Base-by-base conservation (phyloP, 306 rosid genomes). In the Abrus pulchellus region DNA sequence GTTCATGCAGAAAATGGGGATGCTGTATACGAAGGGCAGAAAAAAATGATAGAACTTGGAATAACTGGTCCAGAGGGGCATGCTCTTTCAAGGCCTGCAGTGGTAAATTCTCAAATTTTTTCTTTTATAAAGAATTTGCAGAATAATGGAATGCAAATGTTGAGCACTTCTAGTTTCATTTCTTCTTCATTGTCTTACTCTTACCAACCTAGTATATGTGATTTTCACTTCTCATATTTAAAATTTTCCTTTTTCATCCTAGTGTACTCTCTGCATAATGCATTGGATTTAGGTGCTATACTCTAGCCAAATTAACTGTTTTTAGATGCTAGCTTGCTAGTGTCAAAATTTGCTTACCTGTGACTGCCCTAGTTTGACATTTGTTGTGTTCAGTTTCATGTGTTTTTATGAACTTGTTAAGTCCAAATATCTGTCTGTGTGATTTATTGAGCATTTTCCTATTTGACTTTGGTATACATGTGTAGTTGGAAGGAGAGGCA, bases 1-100 rank as follows among this genome's bases (percentile, higher is more conserved):
- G 97, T 94, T 65, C 99, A 94, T 89, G 99, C 97, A 57, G 99
- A 94, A 91, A 94, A 93, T 87, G 99, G 97, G 72, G 97, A 94
- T 80, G 97, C 92, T 66, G 97, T 93, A 33, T 80, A 74, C 49
- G 97, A 90, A 91, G 99, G 99, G 68, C 99, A 94, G 68, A 84
- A 86, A 34, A 90, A 89, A 87, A 94, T 94, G 94, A 91, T 86
- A 79, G 99, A 93, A 85, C 97, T 94, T 56, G 97, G 97, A 73
- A 91, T 94, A 81, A 91, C 95, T 61, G 99, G 97, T 78, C 99
- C 99, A 44, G 97, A 91, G 90, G 99, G 99, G 27, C 97, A 93
- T 38, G 89, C 95, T 73, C 97, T 94, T 83, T 94, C 99, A 29
- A 89, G 99, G 86, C 99, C 97, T 53, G 85, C 97, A 54, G 86